phyloP scores from a whole-genome alignment of 2,329 filamentous ascomycete species.

The Penicillium sp. region DNA sequence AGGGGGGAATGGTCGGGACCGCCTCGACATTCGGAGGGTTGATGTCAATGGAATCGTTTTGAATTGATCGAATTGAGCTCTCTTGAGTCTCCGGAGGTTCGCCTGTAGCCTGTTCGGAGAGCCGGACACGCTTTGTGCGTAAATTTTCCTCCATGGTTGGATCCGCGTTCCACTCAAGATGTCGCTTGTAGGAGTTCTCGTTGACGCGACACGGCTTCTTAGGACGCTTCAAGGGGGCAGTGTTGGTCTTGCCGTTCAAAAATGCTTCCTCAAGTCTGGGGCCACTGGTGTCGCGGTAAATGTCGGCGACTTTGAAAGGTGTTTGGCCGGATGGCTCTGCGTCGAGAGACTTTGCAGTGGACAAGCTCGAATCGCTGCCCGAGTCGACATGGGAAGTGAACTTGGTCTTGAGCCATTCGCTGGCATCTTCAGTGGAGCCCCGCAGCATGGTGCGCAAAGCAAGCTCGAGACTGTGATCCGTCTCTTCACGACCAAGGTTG shows the following conservation, averaged over 20 bases:
- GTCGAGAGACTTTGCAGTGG: conserved; percentile 37
- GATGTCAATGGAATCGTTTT: too few species aligned
- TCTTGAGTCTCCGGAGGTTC: too few species aligned
- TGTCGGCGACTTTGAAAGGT: conserved; percentile 16
- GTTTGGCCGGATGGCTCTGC: conserved; percentile 29
- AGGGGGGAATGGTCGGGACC: too few species aligned
- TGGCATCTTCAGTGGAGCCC: conserved; percentile 9
- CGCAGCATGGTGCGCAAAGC: conserved; percentile 12
- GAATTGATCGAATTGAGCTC: too few species aligned
- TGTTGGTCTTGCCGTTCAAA: conserved; percentile 24
- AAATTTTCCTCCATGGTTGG: conserved; percentile 26
- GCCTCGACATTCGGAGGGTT: too few species aligned
- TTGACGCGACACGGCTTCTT: conserved; percentile 21
- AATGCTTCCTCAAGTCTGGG: conserved; percentile 18
- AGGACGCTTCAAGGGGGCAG: conserved; percentile 22
- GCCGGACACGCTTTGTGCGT: conserved; percentile 12
- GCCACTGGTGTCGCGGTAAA: conserved; percentile 22
- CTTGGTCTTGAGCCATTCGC: conserved; percentile 12
- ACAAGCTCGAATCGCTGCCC: conserved; percentile 35
- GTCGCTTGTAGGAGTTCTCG: conserved; percentile 24
- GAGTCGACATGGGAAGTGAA: conserved; percentile 3
- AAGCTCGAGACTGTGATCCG: conserved; percentile 8
- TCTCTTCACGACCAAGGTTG: conserved; percentile 9
- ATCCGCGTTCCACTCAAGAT: conserved; percentile 27
- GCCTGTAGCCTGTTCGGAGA: conserved; percentile 1